phyloP scores from a whole-genome alignment of 805 yeast species.

The Ogataea neopini region DNA sequence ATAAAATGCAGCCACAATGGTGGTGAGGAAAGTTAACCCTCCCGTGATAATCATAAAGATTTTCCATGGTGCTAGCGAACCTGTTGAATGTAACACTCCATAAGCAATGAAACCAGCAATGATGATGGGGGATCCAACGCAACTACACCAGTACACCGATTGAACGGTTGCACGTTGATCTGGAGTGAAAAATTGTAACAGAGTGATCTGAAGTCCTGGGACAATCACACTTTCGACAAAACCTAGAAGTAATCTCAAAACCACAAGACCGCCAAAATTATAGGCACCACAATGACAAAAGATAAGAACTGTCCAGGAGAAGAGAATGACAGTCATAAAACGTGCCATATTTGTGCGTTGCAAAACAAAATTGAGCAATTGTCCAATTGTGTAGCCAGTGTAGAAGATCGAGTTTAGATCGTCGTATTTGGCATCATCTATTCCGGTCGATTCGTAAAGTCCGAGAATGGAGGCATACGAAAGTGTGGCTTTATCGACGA shows the following conservation, averaged over 20 bases:
- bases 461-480: slow-evolving; percentile 45
- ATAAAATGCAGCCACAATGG: slow-evolving; percentile 36
- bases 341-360: slow-evolving; percentile 46
- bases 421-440: slow-evolving; percentile 45
- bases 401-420: slow-evolving; percentile 54
- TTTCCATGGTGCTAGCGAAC: slow-evolving; percentile 46
- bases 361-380: slow-evolving; percentile 42
- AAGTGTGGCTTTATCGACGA: slow-evolving; percentile 45
- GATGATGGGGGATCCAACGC: slow-evolving; percentile 44
- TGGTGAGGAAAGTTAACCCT: slow-evolving; percentile 47
- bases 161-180: slow-evolving; percentile 49
- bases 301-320: slow-evolving; percentile 47
- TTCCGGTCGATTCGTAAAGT: slow-evolving; percentile 46
- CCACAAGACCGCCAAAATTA: slow-evolving; percentile 48
- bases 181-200: slow-evolving; percentile 51
- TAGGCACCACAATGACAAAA: slow-evolving; percentile 48
- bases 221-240: slow-evolving; percentile 47
- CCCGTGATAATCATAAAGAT: slow-evolving; percentile 58
- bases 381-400: slow-evolving; percentile 52
- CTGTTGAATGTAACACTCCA: slow-evolving; percentile 35
- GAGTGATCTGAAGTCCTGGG: slow-evolving; percentile 47
- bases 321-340: slow-evolving; percentile 38
- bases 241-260: slow-evolving; percentile 52
- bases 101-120: slow-evolving; percentile 44
- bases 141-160: slow-evolving; percentile 53